Conservation (phyloP, 768 basidiomycete species). For the Tulasnella sp. region DNA sequence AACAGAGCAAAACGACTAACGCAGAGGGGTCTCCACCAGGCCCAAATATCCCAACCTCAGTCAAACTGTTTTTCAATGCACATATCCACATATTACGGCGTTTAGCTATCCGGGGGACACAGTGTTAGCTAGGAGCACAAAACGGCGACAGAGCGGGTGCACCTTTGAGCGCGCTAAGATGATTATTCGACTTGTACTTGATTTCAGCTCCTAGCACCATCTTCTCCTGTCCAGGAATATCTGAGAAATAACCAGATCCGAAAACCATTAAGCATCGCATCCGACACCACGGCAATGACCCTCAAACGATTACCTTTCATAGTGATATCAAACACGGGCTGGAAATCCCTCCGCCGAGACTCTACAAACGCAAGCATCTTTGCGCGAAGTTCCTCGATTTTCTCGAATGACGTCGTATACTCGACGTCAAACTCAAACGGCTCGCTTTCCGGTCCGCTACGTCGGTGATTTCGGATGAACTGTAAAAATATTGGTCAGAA, state of each 20-base stretch:
- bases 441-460: conserved; percentile 70
- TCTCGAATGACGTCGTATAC: conserved; percentile 67
- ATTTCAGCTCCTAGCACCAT: conserved; percentile 69
- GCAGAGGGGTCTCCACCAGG: conserved; percentile 31
- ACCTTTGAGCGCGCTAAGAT: conserved; percentile 64
- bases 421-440: conserved; percentile 69
- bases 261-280: not conserved
- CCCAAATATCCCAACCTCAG: conserved; percentile 53
- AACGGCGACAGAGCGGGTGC: not conserved
- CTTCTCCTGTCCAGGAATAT: conserved; percentile 69
- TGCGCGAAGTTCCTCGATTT: conserved; percentile 60
- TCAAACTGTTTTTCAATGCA: conserved; percentile 60
- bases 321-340: conserved; percentile 58
- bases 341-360: conserved; percentile 59
- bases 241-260: conserved; percentile 27
- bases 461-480: conserved; percentile 60
- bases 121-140: not conserved
- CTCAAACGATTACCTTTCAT: conserved; percentile 40
- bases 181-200: conserved; percentile 75
- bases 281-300: not conserved
- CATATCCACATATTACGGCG: conserved; percentile 89
- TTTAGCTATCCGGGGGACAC: conserved; percentile 34
- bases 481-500: conserved; percentile 22
- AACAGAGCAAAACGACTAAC: not conserved
- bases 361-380: conserved; percentile 72